Conservation (phyloP, 1,284 basidiomycete species). For the Ustilago tritici region DNA sequence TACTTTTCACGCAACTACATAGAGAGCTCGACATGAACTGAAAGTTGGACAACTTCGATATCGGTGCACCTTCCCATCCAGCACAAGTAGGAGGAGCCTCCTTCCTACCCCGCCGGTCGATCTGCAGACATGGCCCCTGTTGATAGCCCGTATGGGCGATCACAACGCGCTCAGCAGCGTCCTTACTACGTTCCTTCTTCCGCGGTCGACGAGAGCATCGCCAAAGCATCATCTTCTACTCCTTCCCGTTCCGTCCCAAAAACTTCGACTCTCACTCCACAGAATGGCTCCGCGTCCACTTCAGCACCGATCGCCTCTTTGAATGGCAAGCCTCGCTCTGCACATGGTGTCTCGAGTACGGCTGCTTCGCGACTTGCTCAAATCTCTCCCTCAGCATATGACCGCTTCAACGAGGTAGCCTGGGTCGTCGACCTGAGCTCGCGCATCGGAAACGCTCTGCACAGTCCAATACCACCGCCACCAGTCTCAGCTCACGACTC, state of each 20-base stretch:
- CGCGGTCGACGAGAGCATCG: background rate
- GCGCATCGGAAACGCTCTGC: slow-evolving; percentile 41
- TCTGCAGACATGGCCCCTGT: slow-evolving; percentile 12
- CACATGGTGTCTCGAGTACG: background rate
- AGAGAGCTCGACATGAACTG: slow-evolving; percentile 5
- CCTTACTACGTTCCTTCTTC: slow-evolving; percentile 27
- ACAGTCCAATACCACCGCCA: slow-evolving; percentile 7
- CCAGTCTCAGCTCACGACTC: background rate
- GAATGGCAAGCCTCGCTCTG: background rate
- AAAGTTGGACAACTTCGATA: background rate
- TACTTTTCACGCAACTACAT: background rate
- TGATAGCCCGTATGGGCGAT: slow-evolving; percentile 8
- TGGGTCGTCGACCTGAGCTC: slow-evolving; percentile 51
- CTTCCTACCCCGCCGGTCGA: background rate
- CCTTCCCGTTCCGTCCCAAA: background rate
- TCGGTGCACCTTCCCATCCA: background rate
- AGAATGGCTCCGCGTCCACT: slow-evolving; percentile 6
- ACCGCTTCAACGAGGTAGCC: slow-evolving; percentile 48
- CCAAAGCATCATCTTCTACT: slow-evolving; percentile 7
- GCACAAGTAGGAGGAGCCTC: background rate
- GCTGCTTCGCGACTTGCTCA: slow-evolving; percentile 16
- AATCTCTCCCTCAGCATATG: slow-evolving; percentile 39
- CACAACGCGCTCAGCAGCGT: slow-evolving; percentile 14
- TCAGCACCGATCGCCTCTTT: background rate
- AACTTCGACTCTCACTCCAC: background rate